Base-by-base conservation (phyloP, 306 rosid species). In the Corylus heterophylla region DNA sequence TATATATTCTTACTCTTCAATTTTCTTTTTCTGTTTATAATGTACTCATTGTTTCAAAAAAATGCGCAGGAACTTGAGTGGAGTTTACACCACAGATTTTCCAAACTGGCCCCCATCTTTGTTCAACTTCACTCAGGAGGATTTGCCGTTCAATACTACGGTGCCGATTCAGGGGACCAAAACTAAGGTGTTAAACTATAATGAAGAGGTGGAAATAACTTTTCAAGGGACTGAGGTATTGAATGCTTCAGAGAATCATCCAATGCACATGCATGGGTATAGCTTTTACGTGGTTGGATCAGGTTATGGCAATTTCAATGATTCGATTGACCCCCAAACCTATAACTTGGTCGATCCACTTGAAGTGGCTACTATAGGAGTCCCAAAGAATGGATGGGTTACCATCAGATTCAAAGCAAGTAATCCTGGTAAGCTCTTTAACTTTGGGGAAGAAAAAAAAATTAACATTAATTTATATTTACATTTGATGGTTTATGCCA, bases 271-370 rank as follows among this genome's bases (percentile, higher is more conserved):
- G 54, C 85, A 84, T 84, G 86, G 88, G 3, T 75, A 85, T 49
- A 85, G 81, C 73, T 81, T 81, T 44, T 78, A 75, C 47, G 83
- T 85, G 7, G 83, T 81, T 17, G 88, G 86, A 3, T 70, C 72
- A 50, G 85, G 85, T 0, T 78, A 73, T 44, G 85, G 86, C 18
- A 85, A 81, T 73, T 85, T 81, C 55, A 11, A 85, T 25, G 68
- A 76, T 1, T n/a, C 63, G 71, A 50, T 54, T 2, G 81, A 81
- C 51, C 83, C 85, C 5, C 3, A 42, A 20, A 78, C 70, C 7
- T 85, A 80, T 55, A 85, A 87, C 62, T 77, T 83, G 25, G 72
- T 85, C 31, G 84, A 88, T 29, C 91, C 91, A 39, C 87, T 86
- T 3, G 37, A 82, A 58, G 89, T 82, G 20, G 83, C 61, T 44